Evolutionary conservation across 257 asterid species (phyloP).

Genomic region (Solanum bukasovii): DNA sequence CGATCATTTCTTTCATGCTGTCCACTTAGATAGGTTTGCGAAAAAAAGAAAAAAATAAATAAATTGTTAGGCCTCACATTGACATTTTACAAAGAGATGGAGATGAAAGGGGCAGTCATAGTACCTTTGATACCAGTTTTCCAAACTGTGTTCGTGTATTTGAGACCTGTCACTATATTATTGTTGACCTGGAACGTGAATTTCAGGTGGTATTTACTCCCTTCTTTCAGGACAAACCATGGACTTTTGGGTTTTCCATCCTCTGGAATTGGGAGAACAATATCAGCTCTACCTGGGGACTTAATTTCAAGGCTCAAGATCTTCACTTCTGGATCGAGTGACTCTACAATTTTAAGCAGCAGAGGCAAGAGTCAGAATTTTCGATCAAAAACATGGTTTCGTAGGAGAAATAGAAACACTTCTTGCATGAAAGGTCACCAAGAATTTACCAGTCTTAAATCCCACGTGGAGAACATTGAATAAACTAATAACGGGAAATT

Average conservation of each 20-base stretch:
- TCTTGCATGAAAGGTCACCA: neutral
- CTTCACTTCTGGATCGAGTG: conserved; percentile 65
- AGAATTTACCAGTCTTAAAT: no score
- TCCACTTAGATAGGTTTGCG: conserved; percentile 43
- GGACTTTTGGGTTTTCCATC: conserved; percentile 50
- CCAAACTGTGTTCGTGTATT: conserved; percentile 63
- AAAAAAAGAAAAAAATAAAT: neutral
- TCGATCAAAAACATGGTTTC: neutral
- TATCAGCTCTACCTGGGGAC: conserved; percentile 47
- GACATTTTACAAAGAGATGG: neutral
- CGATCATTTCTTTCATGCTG: conserved; percentile 87
- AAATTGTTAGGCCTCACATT: neutral
- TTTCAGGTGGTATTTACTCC: conserved; percentile 45
- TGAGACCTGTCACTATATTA: conserved; percentile 65
- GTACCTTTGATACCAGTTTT: conserved; percentile 67
- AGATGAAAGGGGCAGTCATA: neutral
- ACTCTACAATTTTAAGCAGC: conserved; percentile 24
- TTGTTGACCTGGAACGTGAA: conserved; percentile 56
- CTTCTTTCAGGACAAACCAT: conserved; percentile 71
- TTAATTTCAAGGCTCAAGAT: conserved; percentile 48
- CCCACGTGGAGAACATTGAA: neutral
- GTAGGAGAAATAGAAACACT: neutral
- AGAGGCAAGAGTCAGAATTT: neutral
- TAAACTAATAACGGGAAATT: neutral
- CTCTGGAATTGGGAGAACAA: conserved; percentile 47